phyloP scores from a whole-genome alignment of 2,329 filamentous ascomycete species.

The Neoscytalidium dimidiatum region DNA sequence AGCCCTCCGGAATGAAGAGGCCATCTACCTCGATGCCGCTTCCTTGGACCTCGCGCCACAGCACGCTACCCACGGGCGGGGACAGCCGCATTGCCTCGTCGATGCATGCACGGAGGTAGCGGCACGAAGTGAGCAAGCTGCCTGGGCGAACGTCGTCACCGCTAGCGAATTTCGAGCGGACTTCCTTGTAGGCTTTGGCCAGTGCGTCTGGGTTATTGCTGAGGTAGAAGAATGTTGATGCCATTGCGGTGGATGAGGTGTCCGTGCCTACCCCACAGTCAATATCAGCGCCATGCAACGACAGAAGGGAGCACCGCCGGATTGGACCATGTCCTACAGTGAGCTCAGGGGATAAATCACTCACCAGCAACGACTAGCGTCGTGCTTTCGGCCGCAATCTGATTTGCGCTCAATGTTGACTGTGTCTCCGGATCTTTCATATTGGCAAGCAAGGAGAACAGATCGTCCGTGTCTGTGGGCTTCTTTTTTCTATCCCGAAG shows the following conservation, averaged over 20 bases:
- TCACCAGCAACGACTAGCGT: constrained; percentile 48
- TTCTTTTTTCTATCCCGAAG: neutral
- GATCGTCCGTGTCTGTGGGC: neutral
- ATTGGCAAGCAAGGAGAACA: constrained; percentile 29
- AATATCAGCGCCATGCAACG: neutral
- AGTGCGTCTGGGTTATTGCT: constrained; percentile 40
- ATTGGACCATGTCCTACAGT: neutral
- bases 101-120: constrained; percentile 41
- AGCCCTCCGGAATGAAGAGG: constrained; percentile 34
- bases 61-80: constrained; percentile 41
- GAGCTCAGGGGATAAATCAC: neutral
- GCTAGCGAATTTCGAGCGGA: constrained; percentile 36
- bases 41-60: constrained; percentile 37
- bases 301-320: neutral
- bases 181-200: constrained; percentile 34
- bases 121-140: constrained; percentile 34
- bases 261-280: constrained; percentile 36
- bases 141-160: constrained; percentile 43
- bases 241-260: constrained; percentile 46
- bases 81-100: constrained; percentile 45
- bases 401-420: constrained; percentile 45
- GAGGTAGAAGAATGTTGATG: constrained; percentile 48
- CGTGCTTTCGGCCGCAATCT: constrained; percentile 53
- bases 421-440: constrained; percentile 50
- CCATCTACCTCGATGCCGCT: constrained; percentile 33